Percentiles rank a stretch among this genome's conserved stretches.
phyloP scores from a whole-genome alignment of 140 eudicot species.

The Ambrosia hybrid region DNA sequence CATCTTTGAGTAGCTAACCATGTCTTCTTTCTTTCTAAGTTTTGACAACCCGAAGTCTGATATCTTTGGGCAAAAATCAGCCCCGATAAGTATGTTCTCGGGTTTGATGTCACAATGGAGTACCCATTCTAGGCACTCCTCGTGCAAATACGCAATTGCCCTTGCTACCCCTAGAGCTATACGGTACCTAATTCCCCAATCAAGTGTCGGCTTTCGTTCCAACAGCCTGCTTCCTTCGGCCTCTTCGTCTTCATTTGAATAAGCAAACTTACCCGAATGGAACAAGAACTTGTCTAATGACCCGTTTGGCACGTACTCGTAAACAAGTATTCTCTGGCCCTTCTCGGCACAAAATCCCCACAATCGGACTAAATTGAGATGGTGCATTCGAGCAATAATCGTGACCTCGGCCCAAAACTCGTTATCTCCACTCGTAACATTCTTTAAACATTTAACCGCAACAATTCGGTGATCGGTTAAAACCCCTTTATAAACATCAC shows the following conservation, averaged over 20 bases:
- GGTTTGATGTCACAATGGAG: constrained; percentile 95
- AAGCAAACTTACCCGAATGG: constrained; percentile 26
- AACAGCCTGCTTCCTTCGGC: constrained; percentile 27
- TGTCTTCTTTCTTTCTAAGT: constrained; percentile 77
- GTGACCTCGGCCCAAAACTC: constrained; percentile 98
- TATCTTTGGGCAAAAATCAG: constrained; percentile 90
- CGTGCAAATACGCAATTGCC: constrained; percentile 88
- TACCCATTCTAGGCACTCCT: constrained; percentile 94
- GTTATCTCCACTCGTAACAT: constrained; percentile 67
- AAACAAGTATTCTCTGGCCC: constrained; percentile 69
- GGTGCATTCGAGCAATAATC: constrained; percentile 90
- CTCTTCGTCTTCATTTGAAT: constrained; percentile 23
- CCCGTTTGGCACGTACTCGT: constrained; percentile 89
- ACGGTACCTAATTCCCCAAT: constrained; percentile 85
- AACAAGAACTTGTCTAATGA: constrained; percentile 79
- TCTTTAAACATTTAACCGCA: constrained; percentile 75
- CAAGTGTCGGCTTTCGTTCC: constrained; percentile 59
- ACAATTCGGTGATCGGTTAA: constrained; percentile 76
- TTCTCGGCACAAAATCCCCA: constrained; percentile 97
- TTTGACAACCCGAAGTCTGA: constrained; percentile 92
- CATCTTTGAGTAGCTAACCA: constrained; percentile 63
- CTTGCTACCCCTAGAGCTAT: constrained; percentile 93
- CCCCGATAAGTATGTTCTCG: constrained; percentile 83
- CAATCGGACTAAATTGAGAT: constrained; percentile 76
- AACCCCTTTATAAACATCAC: constrained; percentile 78